phyloP scores from a whole-genome alignment of 139 green algal genomes.

The Gonium pectorale region DNA sequence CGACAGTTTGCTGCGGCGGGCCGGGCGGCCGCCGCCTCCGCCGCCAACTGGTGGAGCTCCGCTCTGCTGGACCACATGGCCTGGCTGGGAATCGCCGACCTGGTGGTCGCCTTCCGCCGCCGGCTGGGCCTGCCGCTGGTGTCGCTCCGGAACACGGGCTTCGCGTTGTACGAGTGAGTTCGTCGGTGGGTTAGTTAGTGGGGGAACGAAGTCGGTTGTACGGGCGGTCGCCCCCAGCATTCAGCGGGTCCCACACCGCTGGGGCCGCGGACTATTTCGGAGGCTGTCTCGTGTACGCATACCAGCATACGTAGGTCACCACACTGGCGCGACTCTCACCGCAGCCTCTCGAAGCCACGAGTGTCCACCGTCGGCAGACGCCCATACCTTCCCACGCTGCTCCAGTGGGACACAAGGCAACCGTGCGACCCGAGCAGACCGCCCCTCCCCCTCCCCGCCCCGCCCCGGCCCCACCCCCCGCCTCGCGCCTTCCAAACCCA shows the following conservation, averaged over 20 bases:
- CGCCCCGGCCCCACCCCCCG: not conserved
- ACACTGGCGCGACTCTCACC: no score
- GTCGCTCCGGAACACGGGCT: slow-evolving; percentile 15
- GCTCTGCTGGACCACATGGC: slow-evolving; percentile 41
- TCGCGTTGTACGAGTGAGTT: slow-evolving; percentile 43
- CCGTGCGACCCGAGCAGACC: no score
- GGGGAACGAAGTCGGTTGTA: not conserved
- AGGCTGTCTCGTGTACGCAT: no score
- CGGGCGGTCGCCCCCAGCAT: no score
- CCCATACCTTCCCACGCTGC: no score
- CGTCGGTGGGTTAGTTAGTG: no score
- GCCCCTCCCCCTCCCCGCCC: not conserved
- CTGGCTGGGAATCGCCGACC: slow-evolving; percentile 33
- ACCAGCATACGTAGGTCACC: no score
- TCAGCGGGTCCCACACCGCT: no score
- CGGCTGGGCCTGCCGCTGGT: slow-evolving; percentile 8
- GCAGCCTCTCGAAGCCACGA: no score
- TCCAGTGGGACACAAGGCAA: no score
- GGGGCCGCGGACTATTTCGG: no score
- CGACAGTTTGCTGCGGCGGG: not conserved
- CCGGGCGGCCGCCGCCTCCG: not conserved
- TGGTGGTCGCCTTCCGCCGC: slow-evolving; percentile 6
- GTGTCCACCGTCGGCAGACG: no score
- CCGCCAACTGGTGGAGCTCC: slow-evolving; percentile 35
- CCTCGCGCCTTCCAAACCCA: not conserved